Conservation (phyloP, 495 filamentous ascomycete species). For the Cudoniella acicularis region DNA sequence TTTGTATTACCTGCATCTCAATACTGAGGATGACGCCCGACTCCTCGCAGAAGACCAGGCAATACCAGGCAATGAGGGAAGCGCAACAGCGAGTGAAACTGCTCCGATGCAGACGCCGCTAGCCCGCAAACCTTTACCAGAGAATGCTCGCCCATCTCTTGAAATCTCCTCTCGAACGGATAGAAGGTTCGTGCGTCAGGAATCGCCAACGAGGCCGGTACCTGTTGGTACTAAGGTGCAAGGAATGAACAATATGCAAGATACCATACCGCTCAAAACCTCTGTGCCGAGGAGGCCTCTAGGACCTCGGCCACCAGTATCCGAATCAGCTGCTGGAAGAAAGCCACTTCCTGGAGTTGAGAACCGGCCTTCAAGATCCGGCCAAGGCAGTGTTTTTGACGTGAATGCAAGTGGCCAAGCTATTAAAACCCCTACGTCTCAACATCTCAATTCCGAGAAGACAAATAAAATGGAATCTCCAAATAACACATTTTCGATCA, state of each 20-base stretch:
- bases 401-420: constrained; percentile 1
- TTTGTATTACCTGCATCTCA: constrained; percentile 86
- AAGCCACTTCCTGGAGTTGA: constrained; percentile 15
- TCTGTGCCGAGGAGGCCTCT: constrained; percentile 13
- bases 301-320: constrained; percentile 19
- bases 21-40: constrained; percentile 55
- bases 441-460: neutral
- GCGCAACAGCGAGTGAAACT: constrained; percentile 10
- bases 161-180: constrained; percentile 7
- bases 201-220: no score
- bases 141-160: constrained; percentile 18
- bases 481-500: constrained; percentile 56
- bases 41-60: constrained; percentile 44
- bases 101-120: constrained; percentile 14
- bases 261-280: neutral
- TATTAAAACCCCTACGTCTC: neutral
- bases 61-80: constrained; percentile 36
- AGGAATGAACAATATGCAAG: no score
- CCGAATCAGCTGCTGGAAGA: constrained; percentile 1
- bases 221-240: no score
- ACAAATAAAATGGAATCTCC: neutral
- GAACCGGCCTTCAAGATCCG: neutral
- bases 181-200: neutral
- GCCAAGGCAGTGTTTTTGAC: neutral
- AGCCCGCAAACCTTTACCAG: constrained; percentile 20